Evolutionary conservation across 2,329 filamentous ascomycete genomes (phyloP).

Genomic region (Helicocarpus griseus): DNA sequence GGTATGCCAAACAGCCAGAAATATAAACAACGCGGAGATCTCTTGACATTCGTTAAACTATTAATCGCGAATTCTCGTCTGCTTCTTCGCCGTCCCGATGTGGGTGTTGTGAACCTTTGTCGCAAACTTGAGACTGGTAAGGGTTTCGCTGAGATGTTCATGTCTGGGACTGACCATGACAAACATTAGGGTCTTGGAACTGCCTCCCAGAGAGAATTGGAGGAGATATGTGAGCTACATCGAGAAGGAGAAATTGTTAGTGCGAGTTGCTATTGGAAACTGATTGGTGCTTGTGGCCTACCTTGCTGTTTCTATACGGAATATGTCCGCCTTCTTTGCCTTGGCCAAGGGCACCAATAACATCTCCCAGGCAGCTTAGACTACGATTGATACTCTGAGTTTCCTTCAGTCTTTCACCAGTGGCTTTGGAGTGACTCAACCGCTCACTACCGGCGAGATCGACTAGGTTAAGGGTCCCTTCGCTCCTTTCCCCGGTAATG

Average conservation of each 20-base stretch:
- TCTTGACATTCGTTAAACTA: conserved; percentile 16
- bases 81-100: conserved; percentile 67
- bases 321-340: conserved; percentile 70
- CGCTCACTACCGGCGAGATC: conserved; percentile 91
- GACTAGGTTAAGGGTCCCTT: conserved; percentile 90
- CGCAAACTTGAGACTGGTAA: conserved; percentile 91
- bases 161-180: conserved; percentile 94
- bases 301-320: conserved; percentile 92
- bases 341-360: conserved; percentile 83
- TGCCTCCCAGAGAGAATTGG: conserved; percentile 88
- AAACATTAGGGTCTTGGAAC: conserved; percentile 98
- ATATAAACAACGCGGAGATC: neutral
- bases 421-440: conserved; percentile 74
- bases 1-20: neutral
- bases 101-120: conserved; percentile 86
- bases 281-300: conserved; percentile 30
- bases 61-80: conserved; percentile 27
- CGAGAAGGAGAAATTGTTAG: neutral
- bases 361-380: conserved; percentile 82
- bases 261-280: neutral
- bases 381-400: conserved; percentile 97
- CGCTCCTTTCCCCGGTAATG: conserved; percentile 71
- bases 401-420: conserved; percentile 80
- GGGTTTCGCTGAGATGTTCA: conserved; percentile 80
- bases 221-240: conserved; percentile 78